These are phyloP conservation scores for Suaeda aralocaspica DNA, from an alignment of 148 eudicot species.

Conservation along the genomic window DNA sequence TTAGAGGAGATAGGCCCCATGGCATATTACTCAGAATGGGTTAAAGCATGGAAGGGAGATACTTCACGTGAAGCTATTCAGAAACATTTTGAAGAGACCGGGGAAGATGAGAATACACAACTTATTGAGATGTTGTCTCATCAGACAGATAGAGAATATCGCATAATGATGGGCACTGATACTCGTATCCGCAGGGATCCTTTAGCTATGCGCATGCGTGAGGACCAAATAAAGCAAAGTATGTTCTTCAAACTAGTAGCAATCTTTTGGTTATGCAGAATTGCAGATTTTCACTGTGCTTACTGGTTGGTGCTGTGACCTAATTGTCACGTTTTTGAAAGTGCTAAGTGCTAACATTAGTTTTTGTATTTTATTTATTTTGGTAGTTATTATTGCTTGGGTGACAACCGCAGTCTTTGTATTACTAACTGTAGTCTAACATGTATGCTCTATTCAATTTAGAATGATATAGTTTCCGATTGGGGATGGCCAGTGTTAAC, in stretches of 20 bases:
- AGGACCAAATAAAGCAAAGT: conserved; percentile 98
- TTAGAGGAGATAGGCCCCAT: conserved; percentile 70
- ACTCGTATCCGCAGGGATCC: conserved; percentile 82
- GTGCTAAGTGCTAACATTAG: not conserved
- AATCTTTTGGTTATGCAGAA: not conserved
- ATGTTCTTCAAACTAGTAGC: conserved; percentile 23
- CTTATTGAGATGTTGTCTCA: conserved; percentile 78
- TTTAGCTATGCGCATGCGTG: conserved; percentile 93
- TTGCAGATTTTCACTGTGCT: not conserved
- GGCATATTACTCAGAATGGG: conserved; percentile 98
- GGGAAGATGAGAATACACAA: conserved; percentile 95
- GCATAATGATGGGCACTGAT: conserved; percentile 97
- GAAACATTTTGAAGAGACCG: conserved; percentile 97
- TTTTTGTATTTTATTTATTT: not conserved
- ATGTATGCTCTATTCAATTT: not conserved
- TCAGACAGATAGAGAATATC: conserved; percentile 94
- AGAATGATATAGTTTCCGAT: not conserved
- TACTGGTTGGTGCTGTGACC: not conserved
- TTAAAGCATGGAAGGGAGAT: conserved; percentile 83
- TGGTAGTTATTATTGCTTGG: conserved; percentile 4
- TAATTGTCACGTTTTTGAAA: not conserved
- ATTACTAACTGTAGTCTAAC: not conserved
- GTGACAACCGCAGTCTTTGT: not conserved
- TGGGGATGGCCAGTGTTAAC: not conserved
- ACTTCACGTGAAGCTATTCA: conserved; percentile 93